phyloP scores from a whole-genome alignment of 768 basidiomycete genomes.

The Albatrellus ellisii region DNA sequence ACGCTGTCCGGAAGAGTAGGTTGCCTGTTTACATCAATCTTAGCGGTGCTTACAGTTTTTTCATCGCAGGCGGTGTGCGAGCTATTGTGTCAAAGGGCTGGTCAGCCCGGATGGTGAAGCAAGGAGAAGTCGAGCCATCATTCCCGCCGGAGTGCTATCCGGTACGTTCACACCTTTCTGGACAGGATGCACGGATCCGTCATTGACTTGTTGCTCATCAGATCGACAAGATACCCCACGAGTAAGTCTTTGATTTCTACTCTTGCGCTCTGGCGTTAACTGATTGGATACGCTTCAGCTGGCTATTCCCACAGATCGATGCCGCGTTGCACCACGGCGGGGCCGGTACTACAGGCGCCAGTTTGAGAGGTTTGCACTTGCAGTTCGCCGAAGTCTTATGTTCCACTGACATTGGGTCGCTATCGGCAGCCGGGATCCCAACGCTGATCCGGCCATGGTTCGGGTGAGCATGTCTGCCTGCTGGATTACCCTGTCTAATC shows the following conservation, averaged over 20 bases:
- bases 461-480: conserved; percentile 21
- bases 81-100: conserved; percentile 61
- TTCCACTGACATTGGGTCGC: not conserved
- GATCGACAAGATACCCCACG: conserved; percentile 57
- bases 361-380: conserved; percentile 28
- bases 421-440: conserved; percentile 35
- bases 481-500: not conserved
- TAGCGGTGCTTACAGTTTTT: conserved; percentile 1
- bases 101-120: conserved; percentile 40
- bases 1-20: conserved; percentile 47
- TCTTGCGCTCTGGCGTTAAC: not conserved
- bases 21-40: conserved; percentile 1
- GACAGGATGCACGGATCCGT: not conserved
- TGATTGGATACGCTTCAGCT: conserved; percentile 19
- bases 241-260: conserved; percentile 19
- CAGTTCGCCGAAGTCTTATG: not conserved
- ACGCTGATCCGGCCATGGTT: conserved; percentile 65
- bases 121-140: conserved; percentile 23
- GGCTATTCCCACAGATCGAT: conserved; percentile 47
- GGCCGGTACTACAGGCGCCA: conserved; percentile 60
- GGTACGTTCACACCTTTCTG: conserved; percentile 16
- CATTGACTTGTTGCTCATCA: conserved; percentile 13
- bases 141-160: conserved; percentile 41
- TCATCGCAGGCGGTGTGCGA: conserved; percentile 36
- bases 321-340: conserved; percentile 59